A percentile compares a stretch with the other conserved stretches of the same genome.
Evolutionary conservation across 495 filamentous ascomycete genomes (phyloP).

Genomic region (Tuber borchii): DNA sequence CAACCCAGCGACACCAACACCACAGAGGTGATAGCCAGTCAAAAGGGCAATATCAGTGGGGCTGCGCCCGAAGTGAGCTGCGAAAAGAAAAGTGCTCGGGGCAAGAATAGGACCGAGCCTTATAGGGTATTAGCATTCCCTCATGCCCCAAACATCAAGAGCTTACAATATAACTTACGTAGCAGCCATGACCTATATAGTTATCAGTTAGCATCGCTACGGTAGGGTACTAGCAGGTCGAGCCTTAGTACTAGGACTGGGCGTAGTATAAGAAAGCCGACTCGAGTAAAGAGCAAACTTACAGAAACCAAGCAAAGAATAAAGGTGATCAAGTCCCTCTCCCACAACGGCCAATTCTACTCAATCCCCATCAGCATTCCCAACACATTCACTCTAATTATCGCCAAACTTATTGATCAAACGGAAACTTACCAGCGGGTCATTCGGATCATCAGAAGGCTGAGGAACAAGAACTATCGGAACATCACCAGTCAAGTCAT

Average conservation of each 20-base stretch:
- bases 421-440: slow-evolving; percentile 56
- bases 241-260: neutral
- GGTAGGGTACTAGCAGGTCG: neutral
- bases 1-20: slow-evolving; percentile 71
- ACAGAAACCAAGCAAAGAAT: slow-evolving; percentile 73
- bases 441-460: slow-evolving; percentile 73
- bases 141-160: neutral
- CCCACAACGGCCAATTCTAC: slow-evolving; percentile 87
- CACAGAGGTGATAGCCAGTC: slow-evolving; percentile 82
- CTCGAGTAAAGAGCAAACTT: slow-evolving; percentile 5
- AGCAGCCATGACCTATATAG: slow-evolving; percentile 32
- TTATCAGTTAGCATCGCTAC: slow-evolving; percentile 11
- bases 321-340: slow-evolving; percentile 70
- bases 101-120: slow-evolving; percentile 73
- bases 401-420: slow-evolving; percentile 13
- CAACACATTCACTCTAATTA: neutral
- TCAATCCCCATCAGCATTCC: slow-evolving; percentile 27
- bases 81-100: slow-evolving; percentile 70
- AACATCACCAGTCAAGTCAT: slow-evolving; percentile 58
- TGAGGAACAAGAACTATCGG: slow-evolving; percentile 74
- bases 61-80: slow-evolving; percentile 51
- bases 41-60: slow-evolving; percentile 71
- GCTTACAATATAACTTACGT: slow-evolving; percentile 22
- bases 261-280: slow-evolving; percentile 4
- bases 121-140: neutral